Conservation (phyloP, 2,329 filamentous ascomycete species). For the Alternaria triticimaculans region DNA sequence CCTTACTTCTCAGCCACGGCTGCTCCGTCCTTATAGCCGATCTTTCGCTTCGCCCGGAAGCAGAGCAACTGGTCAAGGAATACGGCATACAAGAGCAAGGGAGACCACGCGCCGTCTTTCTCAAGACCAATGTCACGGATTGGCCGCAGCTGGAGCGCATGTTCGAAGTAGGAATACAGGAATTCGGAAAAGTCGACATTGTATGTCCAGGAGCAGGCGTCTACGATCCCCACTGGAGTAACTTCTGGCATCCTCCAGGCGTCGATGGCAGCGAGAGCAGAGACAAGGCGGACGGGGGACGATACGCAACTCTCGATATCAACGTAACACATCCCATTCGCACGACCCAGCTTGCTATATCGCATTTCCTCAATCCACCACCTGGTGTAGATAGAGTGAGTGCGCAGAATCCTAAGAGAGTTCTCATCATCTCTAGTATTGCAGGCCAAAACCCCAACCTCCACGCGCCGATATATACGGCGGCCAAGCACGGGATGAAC, state of each 20-base stretch:
- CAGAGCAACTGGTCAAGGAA: slow-evolving; percentile 50
- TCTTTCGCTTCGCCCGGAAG: slow-evolving; percentile 56
- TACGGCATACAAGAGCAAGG: slow-evolving; percentile 16
- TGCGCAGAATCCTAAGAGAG: slow-evolving; percentile 52
- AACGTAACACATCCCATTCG: slow-evolving; percentile 58
- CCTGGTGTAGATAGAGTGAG: slow-evolving; percentile 39
- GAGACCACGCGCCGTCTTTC: slow-evolving; percentile 51
- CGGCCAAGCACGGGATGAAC: slow-evolving; percentile 55
- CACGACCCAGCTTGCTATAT: slow-evolving; percentile 56
- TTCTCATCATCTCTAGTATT: slow-evolving; percentile 54
- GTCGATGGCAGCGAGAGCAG: slow-evolving; percentile 30
- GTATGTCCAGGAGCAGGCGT: slow-evolving; percentile 59
- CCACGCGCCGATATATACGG: slow-evolving; percentile 53
- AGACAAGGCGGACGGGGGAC: slow-evolving; percentile 38
- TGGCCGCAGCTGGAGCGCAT: slow-evolving; percentile 45
- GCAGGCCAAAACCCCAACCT: slow-evolving; percentile 50
- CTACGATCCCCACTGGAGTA: slow-evolving; percentile 56
- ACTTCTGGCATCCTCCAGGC: slow-evolving; percentile 59
- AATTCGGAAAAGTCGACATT: slow-evolving; percentile 52
- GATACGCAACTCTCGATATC: slow-evolving; percentile 52
- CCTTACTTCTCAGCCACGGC: slow-evolving; percentile 51
- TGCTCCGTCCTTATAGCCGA: slow-evolving; percentile 60
- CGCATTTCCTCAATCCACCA: slow-evolving; percentile 50
- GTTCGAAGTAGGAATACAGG: slow-evolving; percentile 36
- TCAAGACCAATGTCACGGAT: slow-evolving; percentile 52